Evolutionary conservation across 176 grass and related monocot species (phyloP).

Genomic region (Carex myosuroides): DNA sequence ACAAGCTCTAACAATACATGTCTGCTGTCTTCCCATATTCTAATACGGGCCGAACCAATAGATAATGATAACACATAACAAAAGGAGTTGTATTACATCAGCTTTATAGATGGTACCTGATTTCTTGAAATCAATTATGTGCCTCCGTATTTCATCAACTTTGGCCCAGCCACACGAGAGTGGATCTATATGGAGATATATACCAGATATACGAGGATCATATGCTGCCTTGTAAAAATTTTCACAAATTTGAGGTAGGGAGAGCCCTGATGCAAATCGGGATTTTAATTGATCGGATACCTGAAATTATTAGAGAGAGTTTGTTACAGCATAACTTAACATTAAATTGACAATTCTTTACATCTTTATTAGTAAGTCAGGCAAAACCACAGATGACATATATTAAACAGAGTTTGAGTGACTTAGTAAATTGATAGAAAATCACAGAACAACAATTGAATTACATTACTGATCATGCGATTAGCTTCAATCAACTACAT

Average conservation of each 20-base stretch:
- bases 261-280: slow-evolving; percentile 62
- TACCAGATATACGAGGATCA: slow-evolving; percentile 81
- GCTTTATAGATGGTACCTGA: slow-evolving; percentile 42
- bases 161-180: slow-evolving; percentile 88
- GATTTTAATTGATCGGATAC: slow-evolving; percentile 73
- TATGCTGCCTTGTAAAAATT: slow-evolving; percentile 88
- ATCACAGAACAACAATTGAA: slow-evolving; percentile 1
- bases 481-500: neutral
- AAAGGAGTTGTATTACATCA: neutral
- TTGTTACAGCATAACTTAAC: neutral
- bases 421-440: neutral
- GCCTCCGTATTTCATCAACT: slow-evolving; percentile 87
- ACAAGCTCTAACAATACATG: neutral
- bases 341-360: neutral
- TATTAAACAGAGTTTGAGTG: neutral
- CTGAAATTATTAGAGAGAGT: slow-evolving; percentile 26
- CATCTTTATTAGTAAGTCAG: neutral
- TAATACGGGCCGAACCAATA: neutral
- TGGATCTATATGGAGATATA: slow-evolving; percentile 82
- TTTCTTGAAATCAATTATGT: slow-evolving; percentile 84
- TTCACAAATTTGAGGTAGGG: slow-evolving; percentile 86
- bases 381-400: neutral
- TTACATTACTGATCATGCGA: neutral
- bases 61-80: neutral
- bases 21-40: neutral